Base-by-base conservation (phyloP, 2,329 filamentous ascomycete genomes). In the Gyromitra esculenta region DNA sequence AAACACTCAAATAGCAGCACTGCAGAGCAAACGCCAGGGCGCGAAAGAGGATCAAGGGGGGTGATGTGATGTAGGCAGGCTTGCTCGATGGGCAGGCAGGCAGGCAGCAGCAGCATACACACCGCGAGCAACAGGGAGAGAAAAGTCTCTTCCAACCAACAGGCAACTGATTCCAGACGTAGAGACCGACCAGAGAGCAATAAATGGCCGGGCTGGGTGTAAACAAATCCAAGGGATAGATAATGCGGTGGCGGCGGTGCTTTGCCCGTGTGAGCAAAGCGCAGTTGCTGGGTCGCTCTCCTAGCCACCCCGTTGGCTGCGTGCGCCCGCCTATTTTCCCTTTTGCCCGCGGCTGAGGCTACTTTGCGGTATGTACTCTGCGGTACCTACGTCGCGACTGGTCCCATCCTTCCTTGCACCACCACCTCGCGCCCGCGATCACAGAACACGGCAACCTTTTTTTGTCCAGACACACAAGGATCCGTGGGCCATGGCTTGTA, bases 241-340 rank as follows among this genome's bases (percentile, higher is more conserved):
- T 71, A 75, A 71, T 70, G 67, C 35, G 65, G 72, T 75, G 72
- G 72, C 72, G 72, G 66, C 66, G 66, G 72, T 71, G 72, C 64
- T 60, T 57, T 68, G 31, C 71, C 71, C 65, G 64, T 74, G 63
- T 59, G 52, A 73, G 70, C 65, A 75, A 31, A 75, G 72, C 64
- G 72, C 65, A 45, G 67, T 56, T 64, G 45, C 72, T 64, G 57
- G 64, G 72, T 50, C 50, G 21, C 15, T 25, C 56, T 75, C 31
- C 72, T 69, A 69, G 56, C 65, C 59, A 54, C 72, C 72, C 72
- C 50, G 66, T 75, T 75, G 66, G 72, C 35, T 70, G 45, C 64
- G 57, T 75, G 65, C 57, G 65, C 65, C 72, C 67, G 59, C 66
- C 59, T 41, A 65, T 75, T 75, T 75, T 75, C 66, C 72, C 65